Conservation (phyloP, 2,329 filamentous ascomycete species). For the Scytalidium lignicola region DNA sequence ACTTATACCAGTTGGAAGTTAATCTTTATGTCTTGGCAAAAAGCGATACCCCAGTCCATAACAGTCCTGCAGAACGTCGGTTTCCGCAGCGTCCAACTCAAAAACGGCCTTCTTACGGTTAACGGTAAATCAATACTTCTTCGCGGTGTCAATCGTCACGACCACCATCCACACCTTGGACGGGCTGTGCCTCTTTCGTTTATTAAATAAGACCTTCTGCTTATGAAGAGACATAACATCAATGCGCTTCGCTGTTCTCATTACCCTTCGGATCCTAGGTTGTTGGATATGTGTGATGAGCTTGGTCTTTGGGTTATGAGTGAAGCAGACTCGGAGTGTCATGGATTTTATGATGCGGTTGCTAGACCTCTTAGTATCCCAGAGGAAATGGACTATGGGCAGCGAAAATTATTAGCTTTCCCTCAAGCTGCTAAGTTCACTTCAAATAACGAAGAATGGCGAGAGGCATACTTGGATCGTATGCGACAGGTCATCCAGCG, state of each 20-base stretch:
- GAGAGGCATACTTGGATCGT: slow-evolving; percentile 50
- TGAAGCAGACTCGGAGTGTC: slow-evolving; percentile 50
- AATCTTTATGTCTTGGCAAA: slow-evolving; percentile 29
- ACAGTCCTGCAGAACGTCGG: slow-evolving; percentile 44
- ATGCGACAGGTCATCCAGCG: slow-evolving; percentile 48
- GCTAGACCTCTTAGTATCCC: slow-evolving; percentile 47
- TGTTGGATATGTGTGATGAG: slow-evolving; percentile 59
- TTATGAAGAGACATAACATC: slow-evolving; percentile 57
- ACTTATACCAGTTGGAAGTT: slow-evolving; percentile 49
- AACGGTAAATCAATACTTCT: slow-evolving; percentile 49
- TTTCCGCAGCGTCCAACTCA: slow-evolving; percentile 48
- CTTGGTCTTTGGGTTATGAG: slow-evolving; percentile 61
- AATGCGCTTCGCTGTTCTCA: slow-evolving; percentile 67
- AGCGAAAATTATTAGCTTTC: slow-evolving; percentile 54
- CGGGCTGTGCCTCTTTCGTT: slow-evolving; percentile 46
- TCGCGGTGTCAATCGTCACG: slow-evolving; percentile 51
- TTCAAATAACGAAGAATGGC: slow-evolving; percentile 43
- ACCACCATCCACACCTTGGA: slow-evolving; percentile 46
- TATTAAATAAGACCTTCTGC: slow-evolving; percentile 44
- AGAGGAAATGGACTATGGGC: slow-evolving; percentile 52
- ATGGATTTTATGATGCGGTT: slow-evolving; percentile 39
- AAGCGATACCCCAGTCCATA: not conserved
- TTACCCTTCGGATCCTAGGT: slow-evolving; percentile 54
- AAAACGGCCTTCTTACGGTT: slow-evolving; percentile 43
- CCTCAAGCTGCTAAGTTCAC: slow-evolving; percentile 35